Conservation (phyloP, 1,284 basidiomycete genomes). For the Puccinia hordei region DNA sequence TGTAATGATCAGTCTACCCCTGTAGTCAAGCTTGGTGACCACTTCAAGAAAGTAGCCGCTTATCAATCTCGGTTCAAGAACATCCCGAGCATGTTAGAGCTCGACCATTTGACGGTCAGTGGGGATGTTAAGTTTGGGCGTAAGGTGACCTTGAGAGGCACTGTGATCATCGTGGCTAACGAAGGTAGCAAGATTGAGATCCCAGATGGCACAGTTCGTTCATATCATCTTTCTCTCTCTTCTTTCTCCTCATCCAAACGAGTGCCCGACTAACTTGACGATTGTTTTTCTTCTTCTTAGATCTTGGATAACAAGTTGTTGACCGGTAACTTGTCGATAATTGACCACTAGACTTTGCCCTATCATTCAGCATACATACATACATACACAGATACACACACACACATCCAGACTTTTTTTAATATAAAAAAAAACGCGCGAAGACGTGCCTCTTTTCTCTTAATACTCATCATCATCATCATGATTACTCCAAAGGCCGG, state of each 20-base stretch:
- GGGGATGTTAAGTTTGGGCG: slow-evolving; percentile 96
- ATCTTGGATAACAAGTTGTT: slow-evolving; percentile 79
- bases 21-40: slow-evolving; percentile 93
- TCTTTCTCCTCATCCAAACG: background rate
- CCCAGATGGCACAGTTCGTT: slow-evolving; percentile 75
- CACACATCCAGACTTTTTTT: background rate
- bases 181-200: slow-evolving; percentile 94
- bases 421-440: background rate
- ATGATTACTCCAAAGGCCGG: too few species aligned
- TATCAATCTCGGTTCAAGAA: slow-evolving; percentile 98
- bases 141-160: slow-evolving; percentile 70
- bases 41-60: slow-evolving; percentile 78
- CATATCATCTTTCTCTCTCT: background rate
- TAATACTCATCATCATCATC: too few species aligned
- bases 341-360: slow-evolving; percentile 57
- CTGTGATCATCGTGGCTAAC: slow-evolving; percentile 72
- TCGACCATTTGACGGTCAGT: slow-evolving; percentile 94
- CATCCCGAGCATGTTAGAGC: slow-evolving; percentile 78
- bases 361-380: background rate
- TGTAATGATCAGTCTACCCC: slow-evolving; percentile 70
- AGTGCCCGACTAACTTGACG: background rate
- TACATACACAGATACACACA: background rate
- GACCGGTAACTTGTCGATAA: slow-evolving; percentile 59
- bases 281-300: slow-evolving; percentile 13
- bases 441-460: background rate